These are phyloP conservation scores for Podaxis carcinomalis DNA, from an alignment of 768 basidiomycete genomes.

Conservation along the genomic window DNA sequence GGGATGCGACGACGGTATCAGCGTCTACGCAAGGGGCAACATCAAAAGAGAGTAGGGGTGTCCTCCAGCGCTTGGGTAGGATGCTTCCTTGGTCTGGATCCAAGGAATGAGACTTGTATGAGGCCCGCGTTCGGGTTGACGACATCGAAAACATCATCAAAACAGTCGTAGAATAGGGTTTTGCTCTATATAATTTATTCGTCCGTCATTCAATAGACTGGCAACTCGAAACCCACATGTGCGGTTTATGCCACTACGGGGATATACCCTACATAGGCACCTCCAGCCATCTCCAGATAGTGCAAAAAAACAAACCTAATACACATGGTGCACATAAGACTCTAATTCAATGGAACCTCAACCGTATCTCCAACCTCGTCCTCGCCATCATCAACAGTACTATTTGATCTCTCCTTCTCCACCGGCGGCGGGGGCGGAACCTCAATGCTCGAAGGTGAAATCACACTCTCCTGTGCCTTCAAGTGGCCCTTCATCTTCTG, in stretches of 20 bases:
- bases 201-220: too few species aligned
- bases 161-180: background rate
- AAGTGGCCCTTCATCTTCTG: conserved; percentile 12
- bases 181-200: too few species aligned
- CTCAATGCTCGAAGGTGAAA: conserved; percentile 64
- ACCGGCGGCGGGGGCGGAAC: conserved; percentile 78
- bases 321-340: too few species aligned
- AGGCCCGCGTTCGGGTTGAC: conserved; percentile 68
- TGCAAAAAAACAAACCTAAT: too few species aligned
- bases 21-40: background rate
- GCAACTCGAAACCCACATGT: too few species aligned
- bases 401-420: conserved; percentile 58
- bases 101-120: conserved; percentile 60
- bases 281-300: too few species aligned
- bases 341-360: conserved; percentile 56
- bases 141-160: conserved; percentile 18
- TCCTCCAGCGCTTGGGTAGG: conserved; percentile 41
- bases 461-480: conserved; percentile 25
- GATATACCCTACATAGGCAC: too few species aligned
- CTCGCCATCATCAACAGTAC: conserved; percentile 46
- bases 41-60: conserved; percentile 28
- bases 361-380: conserved; percentile 80
- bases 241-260: too few species aligned
- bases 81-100: conserved; percentile 52
- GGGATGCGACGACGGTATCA: too few species aligned